Conservation (phyloP, 768 basidiomycete genomes). For the Boletus huronensis region DNA sequence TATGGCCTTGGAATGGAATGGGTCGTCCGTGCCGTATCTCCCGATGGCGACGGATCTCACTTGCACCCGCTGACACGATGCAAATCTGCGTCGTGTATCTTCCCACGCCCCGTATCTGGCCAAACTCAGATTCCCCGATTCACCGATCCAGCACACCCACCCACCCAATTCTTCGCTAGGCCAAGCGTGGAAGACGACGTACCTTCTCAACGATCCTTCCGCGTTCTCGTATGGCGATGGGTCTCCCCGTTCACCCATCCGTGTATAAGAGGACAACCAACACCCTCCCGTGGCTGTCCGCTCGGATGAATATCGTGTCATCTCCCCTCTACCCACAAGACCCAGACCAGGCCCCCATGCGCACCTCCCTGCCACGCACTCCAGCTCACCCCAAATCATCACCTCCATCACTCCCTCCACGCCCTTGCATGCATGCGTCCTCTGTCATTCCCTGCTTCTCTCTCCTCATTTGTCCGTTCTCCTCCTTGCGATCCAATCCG, state of each 20-base stretch:
- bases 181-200: conserved; percentile 17
- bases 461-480: not conserved
- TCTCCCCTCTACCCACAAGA: conserved; percentile 28
- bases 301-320: conserved; percentile 6
- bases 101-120: conserved; percentile 24
- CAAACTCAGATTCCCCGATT: conserved; percentile 29
- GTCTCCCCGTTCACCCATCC: not conserved
- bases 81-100: conserved; percentile 29
- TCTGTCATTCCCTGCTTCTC: not conserved
- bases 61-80: conserved; percentile 31
- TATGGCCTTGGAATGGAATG: conserved; percentile 18
- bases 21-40: conserved; percentile 52
- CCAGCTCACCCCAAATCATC: conserved; percentile 23
- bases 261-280: conserved; percentile 17
- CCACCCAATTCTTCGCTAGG: not conserved
- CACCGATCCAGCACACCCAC: conserved; percentile 18
- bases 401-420: conserved; percentile 18
- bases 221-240: conserved; percentile 9
- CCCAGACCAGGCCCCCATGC: conserved; percentile 17
- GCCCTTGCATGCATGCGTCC: conserved; percentile 18
- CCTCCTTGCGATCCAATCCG: conserved; percentile 8
- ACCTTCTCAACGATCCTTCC: conserved; percentile 12
- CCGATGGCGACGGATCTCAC: conserved; percentile 61
- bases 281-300: conserved; percentile 22
- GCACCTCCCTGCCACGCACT: conserved; percentile 15